Conservation (phyloP, 2,329 filamentous ascomycete species). For the Endoconidiophora laricicola region DNA sequence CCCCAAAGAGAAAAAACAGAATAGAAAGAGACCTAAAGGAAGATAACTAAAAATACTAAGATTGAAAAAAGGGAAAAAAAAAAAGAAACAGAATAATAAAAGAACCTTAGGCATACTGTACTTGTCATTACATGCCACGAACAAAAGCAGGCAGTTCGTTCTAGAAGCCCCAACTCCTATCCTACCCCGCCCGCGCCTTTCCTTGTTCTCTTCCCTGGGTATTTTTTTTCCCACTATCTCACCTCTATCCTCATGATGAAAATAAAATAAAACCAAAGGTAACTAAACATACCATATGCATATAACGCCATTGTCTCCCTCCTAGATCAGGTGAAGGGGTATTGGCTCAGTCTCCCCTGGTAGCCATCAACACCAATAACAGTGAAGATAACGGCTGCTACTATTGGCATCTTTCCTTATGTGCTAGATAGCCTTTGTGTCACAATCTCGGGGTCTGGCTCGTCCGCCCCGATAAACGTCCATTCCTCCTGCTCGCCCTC, state of each 20-base stretch:
- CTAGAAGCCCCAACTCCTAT: too few species aligned
- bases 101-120: too few species aligned
- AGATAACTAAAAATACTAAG: too few species aligned
- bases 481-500: constrained; percentile 69
- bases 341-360: not conserved
- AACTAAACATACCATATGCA: not conserved
- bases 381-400: not conserved
- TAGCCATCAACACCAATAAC: not conserved
- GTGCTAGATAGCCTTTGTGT: constrained; percentile 23
- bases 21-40: too few species aligned
- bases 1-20: too few species aligned
- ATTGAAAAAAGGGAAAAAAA: too few species aligned
- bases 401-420: not conserved
- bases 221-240: not conserved
- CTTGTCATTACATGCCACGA: too few species aligned
- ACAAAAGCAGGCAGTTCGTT: too few species aligned
- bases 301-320: not conserved
- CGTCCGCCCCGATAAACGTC: constrained; percentile 62
- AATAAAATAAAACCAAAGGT: not conserved
- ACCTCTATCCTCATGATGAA: not conserved
- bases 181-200: too few species aligned
- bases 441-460: constrained; percentile 28
- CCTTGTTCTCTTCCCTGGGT: too few species aligned
- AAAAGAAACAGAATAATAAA: too few species aligned
- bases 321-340: not conserved